These are phyloP conservation scores for Haematococcus lacustris DNA, from an alignment of 139 green algal species.

Conservation along the genomic window DNA sequence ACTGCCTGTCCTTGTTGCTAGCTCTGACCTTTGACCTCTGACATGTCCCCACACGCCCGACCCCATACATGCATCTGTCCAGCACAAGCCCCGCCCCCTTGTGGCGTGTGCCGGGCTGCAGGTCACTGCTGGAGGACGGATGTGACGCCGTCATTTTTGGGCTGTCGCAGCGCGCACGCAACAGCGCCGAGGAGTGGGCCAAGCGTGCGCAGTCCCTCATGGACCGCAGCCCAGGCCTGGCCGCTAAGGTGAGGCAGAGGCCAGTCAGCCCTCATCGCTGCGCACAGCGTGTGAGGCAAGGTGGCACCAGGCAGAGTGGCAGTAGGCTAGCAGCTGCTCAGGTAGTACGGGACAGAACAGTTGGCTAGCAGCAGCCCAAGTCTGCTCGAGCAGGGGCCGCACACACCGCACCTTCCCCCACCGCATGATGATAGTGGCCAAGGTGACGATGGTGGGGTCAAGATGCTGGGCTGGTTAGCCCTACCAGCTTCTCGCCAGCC, in stretches of 20 bases:
- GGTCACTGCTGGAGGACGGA: slow-evolving; percentile 24
- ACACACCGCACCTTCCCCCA: slow-evolving; percentile 17
- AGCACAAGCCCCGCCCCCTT: neutral
- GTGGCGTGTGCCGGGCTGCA: neutral
- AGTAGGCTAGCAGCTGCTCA: slow-evolving; percentile 15
- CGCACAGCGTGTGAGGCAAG: slow-evolving; percentile 16
- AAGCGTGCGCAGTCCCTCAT: slow-evolving; percentile 21
- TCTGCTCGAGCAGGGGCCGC: neutral
- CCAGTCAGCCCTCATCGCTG: no score
- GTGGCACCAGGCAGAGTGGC: slow-evolving; percentile 10
- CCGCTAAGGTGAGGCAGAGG: slow-evolving; percentile 5
- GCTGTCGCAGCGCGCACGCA: slow-evolving; percentile 17
- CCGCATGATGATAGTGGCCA: no score
- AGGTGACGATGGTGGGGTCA: no score
- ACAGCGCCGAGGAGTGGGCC: slow-evolving; percentile 24
- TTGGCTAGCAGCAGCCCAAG: neutral
- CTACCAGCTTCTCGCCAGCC: neutral
- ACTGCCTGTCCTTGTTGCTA: neutral
- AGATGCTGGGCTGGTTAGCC: slow-evolving; percentile 5
- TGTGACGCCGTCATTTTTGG: slow-evolving; percentile 16
- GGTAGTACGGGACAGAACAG: neutral
- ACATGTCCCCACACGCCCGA: neutral
- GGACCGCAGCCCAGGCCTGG: slow-evolving; percentile 19
- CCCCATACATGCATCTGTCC: neutral
- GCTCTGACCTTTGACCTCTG: neutral